Base-by-base conservation (phyloP, 2,329 filamentous ascomycete genomes). In the Scolecobasidium constrictum region DNA sequence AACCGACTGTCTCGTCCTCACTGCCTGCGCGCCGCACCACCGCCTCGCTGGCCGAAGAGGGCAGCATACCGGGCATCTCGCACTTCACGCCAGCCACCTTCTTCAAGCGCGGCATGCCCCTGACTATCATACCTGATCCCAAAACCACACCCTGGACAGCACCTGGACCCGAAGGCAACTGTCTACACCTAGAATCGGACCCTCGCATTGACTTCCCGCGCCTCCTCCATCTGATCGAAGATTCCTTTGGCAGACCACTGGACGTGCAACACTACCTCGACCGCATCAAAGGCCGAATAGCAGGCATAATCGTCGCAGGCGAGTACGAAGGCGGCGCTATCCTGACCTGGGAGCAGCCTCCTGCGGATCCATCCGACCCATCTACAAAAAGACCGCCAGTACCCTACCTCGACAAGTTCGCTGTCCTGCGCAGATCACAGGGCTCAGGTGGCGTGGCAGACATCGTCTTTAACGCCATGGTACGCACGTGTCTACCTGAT, bases 351-450 rank as follows among this genome's bases (percentile, higher is more conserved):
- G 92, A 98, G 64, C 72, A 72, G 22, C 86, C 88, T 0, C 72
- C 68, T 1, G 76, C 69, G 0, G 37, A 44, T 3, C 46, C 40
- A 40, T 70, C 77, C 41, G 60, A 69, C 54, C 56, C 73, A 60
- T 46, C 73, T 44, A 63, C 68, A 15, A 70, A 71, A 38, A 56
- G 64, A 26, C 71, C 71, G 1, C 74, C 83, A 50, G 84, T 98
- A 0, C 92, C 92, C 0, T 98, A 98, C 58, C 72, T 98, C 21
- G 92, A 98, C 63, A 98, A 98, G 59, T 96, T 98, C 57, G 92
- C 92, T 1, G 92, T 98, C 1, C 70, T 94, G 13, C 90, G 84
- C 51, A 81, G 78, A 47, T 83, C 81, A 11, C 92, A 98, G 60
- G 92, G 92, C 0, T 85, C 84, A 0, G 86, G 86, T 1, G 90